phyloP scores from a whole-genome alignment of 2,329 filamentous ascomycete genomes.

The Phyllosticta citribraziliensis region DNA sequence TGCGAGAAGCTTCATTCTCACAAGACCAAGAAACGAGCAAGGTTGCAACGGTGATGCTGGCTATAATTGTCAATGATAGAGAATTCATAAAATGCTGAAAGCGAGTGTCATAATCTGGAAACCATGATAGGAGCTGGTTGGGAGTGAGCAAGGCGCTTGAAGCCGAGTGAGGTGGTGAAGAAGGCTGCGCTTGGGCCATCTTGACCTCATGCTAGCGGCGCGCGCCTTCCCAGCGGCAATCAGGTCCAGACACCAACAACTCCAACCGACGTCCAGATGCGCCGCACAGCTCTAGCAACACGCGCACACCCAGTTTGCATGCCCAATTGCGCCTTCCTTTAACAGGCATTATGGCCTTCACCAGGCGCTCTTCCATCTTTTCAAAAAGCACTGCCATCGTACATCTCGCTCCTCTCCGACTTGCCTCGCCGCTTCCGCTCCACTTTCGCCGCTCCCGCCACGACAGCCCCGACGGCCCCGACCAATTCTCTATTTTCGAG shows the following conservation, averaged over 20 bases:
- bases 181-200: too few species aligned
- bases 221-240: too few species aligned
- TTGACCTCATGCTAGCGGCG: too few species aligned
- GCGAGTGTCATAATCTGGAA: too few species aligned
- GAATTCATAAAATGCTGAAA: too few species aligned
- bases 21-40: background rate
- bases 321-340: background rate
- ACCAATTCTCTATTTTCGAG: background rate
- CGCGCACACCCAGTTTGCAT: background rate
- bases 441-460: background rate
- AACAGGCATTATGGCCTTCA: background rate
- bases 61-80: background rate
- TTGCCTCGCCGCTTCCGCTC: background rate
- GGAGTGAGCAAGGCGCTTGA: too few species aligned
- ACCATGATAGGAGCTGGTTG: too few species aligned
- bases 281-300: background rate
- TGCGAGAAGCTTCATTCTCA: background rate
- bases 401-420: background rate
- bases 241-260: background rate
- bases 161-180: too few species aligned
- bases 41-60: background rate
- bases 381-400: background rate
- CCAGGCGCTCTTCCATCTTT: background rate
- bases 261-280: background rate
- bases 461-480: background rate